phyloP scores from a whole-genome alignment of 805 yeast species.

The Clavispora santaluciae region DNA sequence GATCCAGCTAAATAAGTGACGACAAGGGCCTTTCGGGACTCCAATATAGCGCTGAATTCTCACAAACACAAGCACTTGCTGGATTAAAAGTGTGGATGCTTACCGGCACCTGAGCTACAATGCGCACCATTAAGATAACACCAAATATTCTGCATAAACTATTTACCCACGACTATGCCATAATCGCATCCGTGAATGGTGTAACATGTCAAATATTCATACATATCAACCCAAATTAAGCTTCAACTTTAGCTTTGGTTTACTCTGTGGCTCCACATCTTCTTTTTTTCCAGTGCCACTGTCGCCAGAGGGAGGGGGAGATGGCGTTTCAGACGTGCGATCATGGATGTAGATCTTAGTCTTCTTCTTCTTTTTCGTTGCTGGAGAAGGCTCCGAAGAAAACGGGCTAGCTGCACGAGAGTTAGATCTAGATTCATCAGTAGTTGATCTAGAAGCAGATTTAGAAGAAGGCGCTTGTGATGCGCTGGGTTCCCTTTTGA shows the following conservation, averaged over 20 bases:
- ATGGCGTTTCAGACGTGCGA: conserved; percentile 7
- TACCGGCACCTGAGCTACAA: too few species aligned
- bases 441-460: neutral
- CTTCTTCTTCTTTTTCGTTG: conserved; percentile 19
- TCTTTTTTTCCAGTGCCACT: neutral
- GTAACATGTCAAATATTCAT: too few species aligned
- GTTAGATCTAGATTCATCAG: neutral
- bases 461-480: neutral
- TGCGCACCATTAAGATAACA: conserved; percentile 12
- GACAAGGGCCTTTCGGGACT: too few species aligned
- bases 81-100: neutral
- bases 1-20: neutral
- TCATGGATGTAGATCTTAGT: conserved; percentile 26
- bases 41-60: too few species aligned
- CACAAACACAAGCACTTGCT: too few species aligned
- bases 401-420: conserved; percentile 14
- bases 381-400: conserved; percentile 8
- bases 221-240: conserved; percentile 6
- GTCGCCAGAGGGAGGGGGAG: conserved; percentile 3
- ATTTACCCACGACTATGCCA: conserved; percentile 1
- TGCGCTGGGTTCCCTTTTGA: neutral
- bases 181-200: neutral
- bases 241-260: conserved; percentile 11
- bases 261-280: conserved; percentile 2
- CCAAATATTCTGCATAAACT: conserved; percentile 12